These are phyloP conservation scores for Phoma sp. DNA, from an alignment of 2,329 filamentous ascomycete genomes.

Conservation along the genomic window DNA sequence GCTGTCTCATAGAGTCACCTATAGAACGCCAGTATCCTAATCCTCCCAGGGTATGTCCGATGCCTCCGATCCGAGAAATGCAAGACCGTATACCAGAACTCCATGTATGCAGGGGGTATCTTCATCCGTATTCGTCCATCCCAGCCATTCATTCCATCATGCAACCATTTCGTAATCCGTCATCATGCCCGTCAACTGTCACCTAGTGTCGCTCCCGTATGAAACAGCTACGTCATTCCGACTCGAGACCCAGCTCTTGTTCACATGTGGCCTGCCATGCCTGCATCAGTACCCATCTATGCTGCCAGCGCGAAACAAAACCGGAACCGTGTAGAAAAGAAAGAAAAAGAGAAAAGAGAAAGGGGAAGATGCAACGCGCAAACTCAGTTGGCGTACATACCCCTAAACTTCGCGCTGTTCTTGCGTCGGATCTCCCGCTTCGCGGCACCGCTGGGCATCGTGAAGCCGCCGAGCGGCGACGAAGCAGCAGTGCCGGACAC, in stretches of 20 bases:
- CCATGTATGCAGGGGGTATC: slow-evolving; percentile 14
- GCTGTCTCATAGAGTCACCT: no score
- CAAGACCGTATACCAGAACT: background rate
- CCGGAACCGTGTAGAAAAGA: background rate
- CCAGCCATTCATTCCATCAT: no score
- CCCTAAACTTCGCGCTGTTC: slow-evolving; percentile 37
- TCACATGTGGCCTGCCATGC: slow-evolving; percentile 9
- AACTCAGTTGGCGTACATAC: slow-evolving; percentile 17
- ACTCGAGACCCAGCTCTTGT: background rate
- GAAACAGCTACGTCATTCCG: no score
- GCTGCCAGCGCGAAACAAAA: background rate
- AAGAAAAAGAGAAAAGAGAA: background rate
- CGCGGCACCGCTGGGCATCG: slow-evolving; percentile 3
- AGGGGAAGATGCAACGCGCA: background rate
- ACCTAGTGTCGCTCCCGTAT: no score
- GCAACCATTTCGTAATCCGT: no score
- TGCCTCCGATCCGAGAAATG: background rate
- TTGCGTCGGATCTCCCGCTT: slow-evolving; percentile 12
- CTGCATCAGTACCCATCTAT: no score
- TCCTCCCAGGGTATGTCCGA: slow-evolving; percentile 1
- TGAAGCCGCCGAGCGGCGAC: slow-evolving; percentile 8
- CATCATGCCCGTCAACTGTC: no score
- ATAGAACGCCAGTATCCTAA: background rate
- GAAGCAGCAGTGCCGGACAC: background rate
- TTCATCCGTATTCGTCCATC: slow-evolving; percentile 1